Evolutionary conservation across 306 rosid genomes (phyloP).

Genomic region (Acacia melanoxylon): DNA sequence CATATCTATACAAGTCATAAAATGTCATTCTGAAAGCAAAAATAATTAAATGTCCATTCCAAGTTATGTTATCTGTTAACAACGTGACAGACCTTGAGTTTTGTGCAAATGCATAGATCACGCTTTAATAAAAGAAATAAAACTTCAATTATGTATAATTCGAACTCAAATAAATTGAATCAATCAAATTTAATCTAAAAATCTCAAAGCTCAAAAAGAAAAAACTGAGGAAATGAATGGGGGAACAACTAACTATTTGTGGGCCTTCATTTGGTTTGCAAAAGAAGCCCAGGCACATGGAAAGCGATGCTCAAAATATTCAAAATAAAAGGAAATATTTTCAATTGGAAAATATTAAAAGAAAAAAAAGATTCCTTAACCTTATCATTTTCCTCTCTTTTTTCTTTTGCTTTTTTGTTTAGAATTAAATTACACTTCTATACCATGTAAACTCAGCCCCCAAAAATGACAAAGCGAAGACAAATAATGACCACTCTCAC

Average conservation of each 20-base stretch:
- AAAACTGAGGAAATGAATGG: neutral
- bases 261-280: neutral
- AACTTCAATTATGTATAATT: neutral
- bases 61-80: neutral
- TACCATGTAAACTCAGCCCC: constrained; percentile 57
- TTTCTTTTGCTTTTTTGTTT: neutral
- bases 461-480: constrained; percentile 52
- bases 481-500: constrained; percentile 59
- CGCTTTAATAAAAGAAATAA: neutral
- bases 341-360: neutral
- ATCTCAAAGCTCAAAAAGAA: neutral
- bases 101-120: neutral
- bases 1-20: neutral
- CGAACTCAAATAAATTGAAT: too few relatives aligned
- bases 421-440: constrained; percentile 62
- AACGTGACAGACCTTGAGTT: neutral
- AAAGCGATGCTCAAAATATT: neutral
- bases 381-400: neutral
- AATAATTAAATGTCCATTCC: too few relatives aligned
- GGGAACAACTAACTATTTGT: neutral
- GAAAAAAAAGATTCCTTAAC: neutral
- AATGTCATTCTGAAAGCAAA: neutral
- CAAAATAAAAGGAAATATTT: neutral
- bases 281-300: neutral
- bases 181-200: neutral